Percentiles rank a stretch among this genome's conserved stretches.
These are phyloP conservation scores for Rutstroemia sp. DNA, from an alignment of 2,329 filamentous ascomycete genomes.

Conservation along the genomic window DNA sequence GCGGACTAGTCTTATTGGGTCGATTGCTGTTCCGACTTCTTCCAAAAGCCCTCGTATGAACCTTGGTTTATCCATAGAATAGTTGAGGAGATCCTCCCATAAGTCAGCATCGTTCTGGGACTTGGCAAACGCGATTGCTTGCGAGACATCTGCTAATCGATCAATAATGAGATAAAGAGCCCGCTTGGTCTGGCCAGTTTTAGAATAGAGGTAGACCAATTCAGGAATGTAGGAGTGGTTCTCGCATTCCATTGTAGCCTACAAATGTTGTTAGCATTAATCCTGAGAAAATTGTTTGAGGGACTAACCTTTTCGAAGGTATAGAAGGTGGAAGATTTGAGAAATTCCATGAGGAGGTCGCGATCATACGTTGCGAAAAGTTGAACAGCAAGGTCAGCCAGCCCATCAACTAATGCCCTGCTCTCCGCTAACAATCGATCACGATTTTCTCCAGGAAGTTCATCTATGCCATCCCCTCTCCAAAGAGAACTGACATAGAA, in stretches of 20 bases:
- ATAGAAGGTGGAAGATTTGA: constrained; percentile 79
- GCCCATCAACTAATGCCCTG: constrained; percentile 69
- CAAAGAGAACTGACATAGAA: constrained; percentile 88
- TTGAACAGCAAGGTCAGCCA: constrained; percentile 78
- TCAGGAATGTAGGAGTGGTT: constrained; percentile 75
- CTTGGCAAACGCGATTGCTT: constrained; percentile 91
- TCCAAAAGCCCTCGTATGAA: constrained; percentile 91
- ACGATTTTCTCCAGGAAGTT: constrained; percentile 45
- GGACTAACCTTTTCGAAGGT: constrained; percentile 63
- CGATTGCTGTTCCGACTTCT: constrained; percentile 88
- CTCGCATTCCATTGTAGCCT: constrained; percentile 74
- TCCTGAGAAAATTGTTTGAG: neutral
- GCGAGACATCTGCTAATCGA: constrained; percentile 81
- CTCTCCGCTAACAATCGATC: constrained; percentile 53
- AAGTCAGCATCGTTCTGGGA: constrained; percentile 86
- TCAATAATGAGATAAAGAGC: constrained; percentile 92
- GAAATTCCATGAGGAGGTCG: constrained; percentile 73
- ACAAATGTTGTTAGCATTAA: constrained; percentile 16
- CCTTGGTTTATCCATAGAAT: constrained; percentile 93
- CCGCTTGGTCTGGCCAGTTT: constrained; percentile 87
- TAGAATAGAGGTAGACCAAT: constrained; percentile 91
- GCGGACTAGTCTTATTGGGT: constrained; percentile 82
- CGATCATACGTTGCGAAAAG: constrained; percentile 83
- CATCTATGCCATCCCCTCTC: constrained; percentile 61
- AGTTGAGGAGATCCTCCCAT: constrained; percentile 90